Base-by-base conservation (phyloP, 2,329 filamentous ascomycete species). In the Exophiala phaeomuriformis region DNA sequence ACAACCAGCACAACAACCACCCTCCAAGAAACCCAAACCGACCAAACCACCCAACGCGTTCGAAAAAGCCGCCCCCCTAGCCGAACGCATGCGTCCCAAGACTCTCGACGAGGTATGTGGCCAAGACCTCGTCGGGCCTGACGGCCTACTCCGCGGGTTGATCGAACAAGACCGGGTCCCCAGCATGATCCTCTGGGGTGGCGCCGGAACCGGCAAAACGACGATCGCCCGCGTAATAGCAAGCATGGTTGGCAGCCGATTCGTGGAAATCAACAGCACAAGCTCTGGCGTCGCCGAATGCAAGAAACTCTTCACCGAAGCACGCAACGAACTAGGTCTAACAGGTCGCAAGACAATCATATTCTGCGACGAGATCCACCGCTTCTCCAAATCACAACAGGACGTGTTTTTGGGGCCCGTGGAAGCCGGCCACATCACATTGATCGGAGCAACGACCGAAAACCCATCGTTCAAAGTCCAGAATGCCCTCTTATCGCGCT, bases 311-410 rank as follows among this genome's bases (percentile, higher is more conserved):
- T 96, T 97, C 64, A 75, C 77, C 27, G 90, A 96, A 61, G 90
- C 93, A 0, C 82, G 81, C 55, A 87, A 83, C 64, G 93, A 97
- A 67, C 72, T 90, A 44, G 74, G 77, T 1, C 74, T 97, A 48
- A 94, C 89, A 0, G 91, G 91, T 1, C 80, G 90, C 57, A 91
- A 88, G 72, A 97, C 93, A 0, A 95, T 98, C 59, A 83, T 98
- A 59, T 98, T 98, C 69, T 96, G 91, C 72, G 93, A 98, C 72
- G 93, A 97, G 74, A 93, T 96, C 45, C 90, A 95, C 70, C 76
- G 91, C 30, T 95, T 95, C 75, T 86, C 80, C 62, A 96, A 95
- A 71, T 79, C 84, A 0, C 93, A 97, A 68, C 93, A 98, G 67
- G 93, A 97, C 69, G 86, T 96, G 1, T 97, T 97, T 63, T 75